Base-by-base conservation (phyloP, 805 yeast genomes). In the Candida orba region DNA sequence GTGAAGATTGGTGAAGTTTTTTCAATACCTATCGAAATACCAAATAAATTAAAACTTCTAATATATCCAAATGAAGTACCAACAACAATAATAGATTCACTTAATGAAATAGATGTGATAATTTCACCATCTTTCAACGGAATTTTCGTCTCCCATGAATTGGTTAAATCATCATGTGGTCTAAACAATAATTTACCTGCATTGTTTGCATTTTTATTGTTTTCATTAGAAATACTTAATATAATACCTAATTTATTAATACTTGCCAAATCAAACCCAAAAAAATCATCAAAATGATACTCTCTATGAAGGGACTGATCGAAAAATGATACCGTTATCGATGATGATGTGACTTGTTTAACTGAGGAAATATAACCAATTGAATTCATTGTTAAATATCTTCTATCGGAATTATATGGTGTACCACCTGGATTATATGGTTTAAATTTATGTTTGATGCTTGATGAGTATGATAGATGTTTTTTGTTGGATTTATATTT, bases 401-500 rank as follows among this genome's bases (percentile, higher is more conserved):
- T 71, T 62, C 91, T 75, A 41, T 78, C 76, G 4, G 66, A 69
- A 41, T 67, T 65, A 29, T 90, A 89, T 0, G 96, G 95, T 0
- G 98, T 91, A 7, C 84, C 76, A 2, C 98, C 98, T 1, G 87
- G 84, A 4, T 95, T 87, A 52, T 79, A 83, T 1, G 96, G 90
- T 37, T 65, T 68, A 25, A 79, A 54, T 8, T 65, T 67, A 39
- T 65, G 67, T 34, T 41, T 47, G 10, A 36, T 25, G 13, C 14
- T 15, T 8, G 4, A 52, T 43, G 36, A 40, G 10, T 14, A 41
- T 32, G 17, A 40, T 24, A 32, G 30, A 12, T 36, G 47, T 45
- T 34, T 51, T 43, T 51, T 44, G 37, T 38, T 27, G 23, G 40
- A 17, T 24, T 17, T 29, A 4, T 34, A 37, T 13, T 18, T 41